Evolutionary conservation across 1,284 basidiomycete species (phyloP).

Genomic region (Rhodotorula sp.): DNA sequence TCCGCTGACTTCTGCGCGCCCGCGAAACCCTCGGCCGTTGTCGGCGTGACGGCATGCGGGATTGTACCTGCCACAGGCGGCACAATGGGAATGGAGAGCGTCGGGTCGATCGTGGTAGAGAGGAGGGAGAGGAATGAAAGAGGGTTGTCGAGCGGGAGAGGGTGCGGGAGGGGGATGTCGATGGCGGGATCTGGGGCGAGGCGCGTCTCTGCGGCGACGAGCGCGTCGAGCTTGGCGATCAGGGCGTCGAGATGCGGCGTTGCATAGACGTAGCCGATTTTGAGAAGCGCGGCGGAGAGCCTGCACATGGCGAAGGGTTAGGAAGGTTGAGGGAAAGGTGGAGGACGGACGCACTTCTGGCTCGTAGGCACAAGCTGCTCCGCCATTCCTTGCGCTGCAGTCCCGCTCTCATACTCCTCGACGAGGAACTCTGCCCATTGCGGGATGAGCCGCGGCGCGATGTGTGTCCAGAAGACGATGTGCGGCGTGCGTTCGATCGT

Average conservation of each 20-base stretch:
- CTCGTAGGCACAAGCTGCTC: conserved; percentile 12
- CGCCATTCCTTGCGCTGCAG: conserved; percentile 74
- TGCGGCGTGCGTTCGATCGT: not conserved
- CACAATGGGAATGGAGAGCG: not conserved
- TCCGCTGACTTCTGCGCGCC: too few relatives aligned
- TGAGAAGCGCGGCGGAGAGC: conserved; percentile 12
- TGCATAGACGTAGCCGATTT: conserved; percentile 13
- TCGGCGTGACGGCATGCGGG: too few relatives aligned
- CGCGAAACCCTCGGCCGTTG: too few relatives aligned
- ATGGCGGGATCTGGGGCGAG: not conserved
- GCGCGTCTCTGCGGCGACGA: conserved; percentile 25
- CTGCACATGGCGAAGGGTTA: not conserved
- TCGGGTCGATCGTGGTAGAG: conserved; percentile 53
- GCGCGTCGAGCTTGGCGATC: conserved; percentile 14
- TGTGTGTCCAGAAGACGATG: not conserved
- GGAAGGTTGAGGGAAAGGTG: not conserved
- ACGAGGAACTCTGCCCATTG: conserved; percentile 91
- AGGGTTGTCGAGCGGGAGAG: not conserved
- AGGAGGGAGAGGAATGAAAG: conserved; percentile 58
- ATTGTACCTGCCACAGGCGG: too few relatives aligned
- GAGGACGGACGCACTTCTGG: not conserved
- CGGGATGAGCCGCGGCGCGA: conserved; percentile 51
- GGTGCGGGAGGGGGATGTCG: not conserved
- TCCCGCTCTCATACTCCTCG: conserved; percentile 61
- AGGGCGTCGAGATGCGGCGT: conserved; percentile 7